Evolutionary conservation across 2,329 filamentous ascomycete genomes (phyloP).

Genomic region (Claviceps capensis): DNA sequence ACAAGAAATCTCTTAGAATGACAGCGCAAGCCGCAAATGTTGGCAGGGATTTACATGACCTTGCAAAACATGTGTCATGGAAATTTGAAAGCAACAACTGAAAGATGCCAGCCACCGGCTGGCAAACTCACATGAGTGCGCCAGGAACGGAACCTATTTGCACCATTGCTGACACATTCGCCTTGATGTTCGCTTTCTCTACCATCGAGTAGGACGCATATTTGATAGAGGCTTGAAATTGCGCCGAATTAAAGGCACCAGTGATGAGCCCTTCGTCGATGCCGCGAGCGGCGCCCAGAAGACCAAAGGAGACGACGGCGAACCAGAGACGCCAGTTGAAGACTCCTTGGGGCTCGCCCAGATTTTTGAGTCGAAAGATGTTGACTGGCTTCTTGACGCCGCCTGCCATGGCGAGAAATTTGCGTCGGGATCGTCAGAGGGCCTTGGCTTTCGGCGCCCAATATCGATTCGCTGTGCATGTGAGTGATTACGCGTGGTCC

Average conservation of each 20-base stretch:
- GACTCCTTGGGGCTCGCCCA: conserved; percentile 53
- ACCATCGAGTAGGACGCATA: conserved; percentile 37
- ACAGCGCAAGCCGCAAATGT: too few species aligned
- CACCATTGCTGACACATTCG: conserved; percentile 70
- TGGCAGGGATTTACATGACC: too few species aligned
- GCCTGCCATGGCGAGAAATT: conserved; percentile 27
- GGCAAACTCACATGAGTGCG: conserved; percentile 36
- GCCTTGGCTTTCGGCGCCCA: neutral
- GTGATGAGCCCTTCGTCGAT: conserved; percentile 71
- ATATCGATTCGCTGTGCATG: neutral
- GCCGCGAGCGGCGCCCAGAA: conserved; percentile 65
- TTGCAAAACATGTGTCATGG: neutral
- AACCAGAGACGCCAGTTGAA: conserved; percentile 73
- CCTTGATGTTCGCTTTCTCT: conserved; percentile 53
- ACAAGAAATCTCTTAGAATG: neutral
- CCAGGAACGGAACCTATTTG: conserved; percentile 65
- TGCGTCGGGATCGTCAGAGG: too few species aligned
- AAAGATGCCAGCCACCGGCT: neutral
- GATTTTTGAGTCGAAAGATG: conserved; percentile 49
- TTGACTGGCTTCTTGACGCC: conserved; percentile 42
- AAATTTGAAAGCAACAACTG: neutral
- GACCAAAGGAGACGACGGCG: conserved; percentile 57
- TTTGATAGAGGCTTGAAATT: conserved; percentile 47
- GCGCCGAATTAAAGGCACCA: conserved; percentile 53
- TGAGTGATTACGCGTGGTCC: too few species aligned